phyloP scores from a whole-genome alignment of 1,284 basidiomycete genomes.

The Rhodotorula sp. region DNA sequence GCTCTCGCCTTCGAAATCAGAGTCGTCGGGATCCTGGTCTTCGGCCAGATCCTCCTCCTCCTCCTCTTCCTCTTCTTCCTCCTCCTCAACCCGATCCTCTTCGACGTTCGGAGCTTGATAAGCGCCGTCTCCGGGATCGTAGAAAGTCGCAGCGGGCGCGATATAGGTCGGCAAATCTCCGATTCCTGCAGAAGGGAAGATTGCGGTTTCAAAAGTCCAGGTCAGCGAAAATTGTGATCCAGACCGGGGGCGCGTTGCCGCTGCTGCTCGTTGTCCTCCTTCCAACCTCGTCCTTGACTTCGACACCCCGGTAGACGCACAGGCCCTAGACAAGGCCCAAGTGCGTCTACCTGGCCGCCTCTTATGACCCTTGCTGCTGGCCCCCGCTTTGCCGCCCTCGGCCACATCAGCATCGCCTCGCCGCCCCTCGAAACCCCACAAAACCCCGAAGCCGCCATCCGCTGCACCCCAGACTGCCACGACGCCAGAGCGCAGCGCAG shows the following conservation, averaged over 20 bases:
- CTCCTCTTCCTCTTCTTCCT: conserved; percentile 27
- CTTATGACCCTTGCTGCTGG: too few relatives aligned
- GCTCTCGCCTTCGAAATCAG: conserved; percentile 9
- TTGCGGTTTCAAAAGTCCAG: background rate
- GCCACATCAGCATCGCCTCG: too few relatives aligned
- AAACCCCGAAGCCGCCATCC: too few relatives aligned
- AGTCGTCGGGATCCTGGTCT: conserved; percentile 8
- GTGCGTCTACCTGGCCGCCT: too few relatives aligned
- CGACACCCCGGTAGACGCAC: background rate
- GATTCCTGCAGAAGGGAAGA: background rate
- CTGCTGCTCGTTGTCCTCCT: background rate
- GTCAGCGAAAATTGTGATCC: conserved; percentile 2
- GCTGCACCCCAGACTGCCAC: too few relatives aligned
- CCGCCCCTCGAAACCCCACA: too few relatives aligned
- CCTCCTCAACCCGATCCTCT: conserved; percentile 8
- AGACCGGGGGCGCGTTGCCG: background rate
- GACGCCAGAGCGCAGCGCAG: too few relatives aligned
- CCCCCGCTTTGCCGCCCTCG: too few relatives aligned
- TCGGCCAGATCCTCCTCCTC: conserved; percentile 23
- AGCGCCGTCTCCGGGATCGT: conserved; percentile 2
- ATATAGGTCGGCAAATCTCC: background rate
- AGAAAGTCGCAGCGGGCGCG: background rate
- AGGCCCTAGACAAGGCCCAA: too few relatives aligned
- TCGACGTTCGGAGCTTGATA: conserved; percentile 23
- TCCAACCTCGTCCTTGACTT: background rate